These are phyloP conservation scores for Cystobasidium ongulense DNA, from an alignment of 768 basidiomycete species.

Conservation along the genomic window DNA sequence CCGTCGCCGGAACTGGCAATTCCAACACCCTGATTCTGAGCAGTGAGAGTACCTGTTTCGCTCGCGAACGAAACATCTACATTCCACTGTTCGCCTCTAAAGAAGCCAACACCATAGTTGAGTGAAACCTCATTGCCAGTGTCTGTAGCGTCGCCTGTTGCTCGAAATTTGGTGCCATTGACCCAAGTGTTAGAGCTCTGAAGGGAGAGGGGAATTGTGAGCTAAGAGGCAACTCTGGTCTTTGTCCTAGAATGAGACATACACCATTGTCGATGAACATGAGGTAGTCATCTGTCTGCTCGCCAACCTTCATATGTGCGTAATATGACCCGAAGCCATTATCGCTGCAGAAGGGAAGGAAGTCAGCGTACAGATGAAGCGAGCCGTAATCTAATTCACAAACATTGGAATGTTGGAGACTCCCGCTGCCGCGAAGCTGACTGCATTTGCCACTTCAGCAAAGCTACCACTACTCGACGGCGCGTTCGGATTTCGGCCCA, in stretches of 20 bases:
- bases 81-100: conserved; percentile 2
- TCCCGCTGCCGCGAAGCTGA: neutral
- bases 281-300: neutral
- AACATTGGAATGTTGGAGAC: neutral
- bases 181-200: conserved; percentile 29
- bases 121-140: neutral
- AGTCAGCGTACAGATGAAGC: neutral
- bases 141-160: neutral
- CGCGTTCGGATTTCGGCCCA: neutral
- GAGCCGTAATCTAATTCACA: neutral
- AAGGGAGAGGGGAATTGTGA: neutral
- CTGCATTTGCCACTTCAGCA: neutral
- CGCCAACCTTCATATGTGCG: neutral
- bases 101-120: conserved; percentile 17
- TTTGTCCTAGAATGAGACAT: neutral
- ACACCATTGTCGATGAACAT: conserved; percentile 26
- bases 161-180: neutral
- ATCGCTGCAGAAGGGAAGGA: neutral
- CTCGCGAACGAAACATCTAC: conserved; percentile 6
- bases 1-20: neutral
- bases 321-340: conserved; percentile 23
- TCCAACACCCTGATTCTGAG: conserved; percentile 10
- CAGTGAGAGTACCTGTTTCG: conserved; percentile 3
- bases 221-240: neutral
- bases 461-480: neutral